A percentile compares a stretch with the other conserved stretches of the same genome.
These are phyloP conservation scores for Eucalyptus sp. DNA, from an alignment of 345 rosid genomes.

Conservation along the genomic window DNA sequence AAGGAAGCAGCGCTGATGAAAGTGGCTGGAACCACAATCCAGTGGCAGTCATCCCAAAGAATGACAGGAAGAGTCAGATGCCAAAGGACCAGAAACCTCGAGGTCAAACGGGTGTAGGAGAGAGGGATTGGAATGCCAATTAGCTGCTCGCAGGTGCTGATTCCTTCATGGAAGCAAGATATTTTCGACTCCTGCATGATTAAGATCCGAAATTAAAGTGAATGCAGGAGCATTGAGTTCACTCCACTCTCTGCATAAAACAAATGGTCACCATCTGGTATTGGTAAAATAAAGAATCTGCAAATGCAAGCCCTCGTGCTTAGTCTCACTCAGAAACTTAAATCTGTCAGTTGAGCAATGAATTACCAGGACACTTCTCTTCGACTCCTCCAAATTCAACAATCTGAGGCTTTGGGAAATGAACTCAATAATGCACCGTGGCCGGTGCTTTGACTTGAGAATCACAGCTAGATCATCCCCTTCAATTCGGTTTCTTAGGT, in stretches of 20 bases:
- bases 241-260: neutral
- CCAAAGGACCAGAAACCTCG: conserved; percentile 94
- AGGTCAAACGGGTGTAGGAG: conserved; percentile 87
- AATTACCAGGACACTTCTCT: conserved; percentile 50
- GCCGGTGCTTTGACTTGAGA: conserved; percentile 66
- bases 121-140: conserved; percentile 88
- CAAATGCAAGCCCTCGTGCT: neutral
- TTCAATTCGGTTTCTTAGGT: conserved; percentile 52
- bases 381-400: conserved; percentile 50
- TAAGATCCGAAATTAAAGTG: neutral
- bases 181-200: conserved; percentile 58
- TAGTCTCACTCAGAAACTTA: neutral
- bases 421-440: conserved; percentile 69
- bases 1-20: conserved; percentile 91
- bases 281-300: neutral
- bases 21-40: conserved; percentile 96
- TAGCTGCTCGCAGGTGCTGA: conserved; percentile 76
- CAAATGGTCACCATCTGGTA: neutral
- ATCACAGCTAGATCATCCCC: conserved; percentile 64
- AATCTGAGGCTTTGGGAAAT: conserved; percentile 58
- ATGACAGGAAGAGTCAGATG: conserved; percentile 87
- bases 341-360: neutral
- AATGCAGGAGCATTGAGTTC: neutral
- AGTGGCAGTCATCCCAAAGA: conserved; percentile 98
- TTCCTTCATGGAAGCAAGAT: conserved; percentile 76